Conservation (phyloP, 306 rosid genomes). For the Fagus sylvatica region DNA sequence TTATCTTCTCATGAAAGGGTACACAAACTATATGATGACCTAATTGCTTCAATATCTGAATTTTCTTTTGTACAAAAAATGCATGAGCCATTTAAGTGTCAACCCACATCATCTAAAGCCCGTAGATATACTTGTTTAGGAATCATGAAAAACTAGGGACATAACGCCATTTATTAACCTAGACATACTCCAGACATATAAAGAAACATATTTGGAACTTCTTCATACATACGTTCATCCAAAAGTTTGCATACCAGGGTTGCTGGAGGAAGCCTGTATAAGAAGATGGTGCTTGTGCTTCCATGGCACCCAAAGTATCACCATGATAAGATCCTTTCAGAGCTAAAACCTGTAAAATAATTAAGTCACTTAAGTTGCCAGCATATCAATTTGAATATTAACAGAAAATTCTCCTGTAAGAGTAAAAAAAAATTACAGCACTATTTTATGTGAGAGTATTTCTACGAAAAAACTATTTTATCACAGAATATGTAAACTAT, state of each 20-base stretch:
- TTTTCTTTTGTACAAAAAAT: background rate
- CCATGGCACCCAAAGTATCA: slow-evolving; percentile 98
- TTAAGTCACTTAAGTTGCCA: slow-evolving; percentile 20
- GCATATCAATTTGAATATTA: background rate
- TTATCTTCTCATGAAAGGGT: background rate
- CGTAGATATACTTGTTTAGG: background rate
- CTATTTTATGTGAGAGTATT: background rate
- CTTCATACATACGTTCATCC: slow-evolving; percentile 10
- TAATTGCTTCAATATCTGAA: background rate
- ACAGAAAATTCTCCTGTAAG: background rate
- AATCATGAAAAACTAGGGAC: background rate
- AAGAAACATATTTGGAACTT: slow-evolving; percentile 3
- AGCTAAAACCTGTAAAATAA: slow-evolving; percentile 75
- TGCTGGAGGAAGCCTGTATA: slow-evolving; percentile 97
- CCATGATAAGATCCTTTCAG: slow-evolving; percentile 93
- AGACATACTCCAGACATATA: slow-evolving; percentile 8
- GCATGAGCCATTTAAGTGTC: background rate
- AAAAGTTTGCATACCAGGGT: slow-evolving; percentile 63
- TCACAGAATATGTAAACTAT: slow-evolving; percentile 10
- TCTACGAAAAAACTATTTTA: background rate
- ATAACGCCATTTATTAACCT: background rate
- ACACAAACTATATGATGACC: slow-evolving; percentile 17
- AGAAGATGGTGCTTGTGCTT: slow-evolving; percentile 95
- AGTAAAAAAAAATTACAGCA: background rate
- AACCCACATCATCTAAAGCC: background rate